Base-by-base conservation (phyloP, 768 basidiomycete genomes). In the Russula brevipes region DNA sequence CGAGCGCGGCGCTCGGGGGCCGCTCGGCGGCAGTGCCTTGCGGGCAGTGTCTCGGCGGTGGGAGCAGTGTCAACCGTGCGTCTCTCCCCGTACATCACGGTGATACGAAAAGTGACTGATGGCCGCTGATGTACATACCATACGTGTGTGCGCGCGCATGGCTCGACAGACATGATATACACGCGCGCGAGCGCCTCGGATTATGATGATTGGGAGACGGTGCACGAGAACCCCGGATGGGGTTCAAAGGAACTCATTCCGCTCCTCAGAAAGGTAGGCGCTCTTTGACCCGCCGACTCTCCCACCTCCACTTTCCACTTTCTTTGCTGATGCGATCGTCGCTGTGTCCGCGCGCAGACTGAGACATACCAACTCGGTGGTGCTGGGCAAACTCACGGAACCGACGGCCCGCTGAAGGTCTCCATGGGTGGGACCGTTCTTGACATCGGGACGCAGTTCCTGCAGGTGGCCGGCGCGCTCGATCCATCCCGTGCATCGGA, bases 111-210 rank as follows among this genome's bases (percentile, higher is more conserved):
- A 8, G 14, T 7, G 9, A 31, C 24, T 12, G 14, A 24, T 24
- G 24, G 16, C 14, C 3, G 4, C 17, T 46, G 45, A 57, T 3
- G n/a, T n/a, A 17, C 10, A 9, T 0, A 17, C 31, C 11, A 42
- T 5, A 33, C 16, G 30, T 57, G 5, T 24, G 8, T 42, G 24
- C 24, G 31, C 12, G 7, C 17, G 30, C 8, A 16, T 16, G 42
- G 24, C 24, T 24, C 1, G 24, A 42, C 16, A 67, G 66, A 50
- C 53, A 58, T 57, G 70, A 77, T 82, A 76, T 87, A 86, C 64
- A 81, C 79, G 0, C 80, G 86, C 30, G 80, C 83, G 14, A 72
- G 82, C 8, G 81, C 83, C 2, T 86, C 85, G 0, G 87, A 88
- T 69, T 86, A 82, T 52, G 83, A 88, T 65, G 82, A 82, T 53